A percentile compares a stretch with the other conserved stretches of the same genome.
phyloP scores from a whole-genome alignment of 2,329 filamentous ascomycete species.

The Hymenoscyphus albidus region DNA sequence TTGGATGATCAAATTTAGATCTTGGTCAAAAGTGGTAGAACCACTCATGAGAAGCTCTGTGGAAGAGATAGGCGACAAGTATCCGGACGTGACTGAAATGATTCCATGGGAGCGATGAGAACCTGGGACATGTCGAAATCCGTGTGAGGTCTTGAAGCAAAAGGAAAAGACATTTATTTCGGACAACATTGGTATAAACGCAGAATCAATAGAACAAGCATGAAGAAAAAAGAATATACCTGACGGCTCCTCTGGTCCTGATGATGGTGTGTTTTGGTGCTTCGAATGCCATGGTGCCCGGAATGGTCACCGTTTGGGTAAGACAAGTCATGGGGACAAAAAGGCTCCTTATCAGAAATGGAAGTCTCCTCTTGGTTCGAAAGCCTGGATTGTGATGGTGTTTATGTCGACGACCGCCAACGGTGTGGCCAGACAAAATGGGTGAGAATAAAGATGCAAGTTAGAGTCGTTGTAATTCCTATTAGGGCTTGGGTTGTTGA shows the following conservation, averaged over 20 bases:
- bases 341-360: slow-evolving; percentile 19
- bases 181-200: slow-evolving; percentile 27
- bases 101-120: slow-evolving; percentile 7
- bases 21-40: background rate
- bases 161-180: slow-evolving; percentile 30
- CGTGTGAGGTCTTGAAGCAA: slow-evolving; percentile 12
- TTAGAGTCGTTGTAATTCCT: slow-evolving; percentile 8
- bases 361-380: slow-evolving; percentile 15
- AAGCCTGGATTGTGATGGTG: slow-evolving; percentile 12
- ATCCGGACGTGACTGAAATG: slow-evolving; percentile 5
- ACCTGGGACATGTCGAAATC: slow-evolving; percentile 2
- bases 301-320: slow-evolving; percentile 29
- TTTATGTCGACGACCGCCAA: slow-evolving; percentile 22
- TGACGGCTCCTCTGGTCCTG: slow-evolving; percentile 33
- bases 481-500: slow-evolving; percentile 6
- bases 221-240: slow-evolving; percentile 33
- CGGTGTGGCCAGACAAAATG: slow-evolving; percentile 14
- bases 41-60: background rate
- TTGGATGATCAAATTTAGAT: background rate
- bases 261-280: slow-evolving; percentile 24
- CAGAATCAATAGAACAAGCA: slow-evolving; percentile 23
- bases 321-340: slow-evolving; percentile 33
- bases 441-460: slow-evolving; percentile 10
- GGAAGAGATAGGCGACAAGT: background rate
- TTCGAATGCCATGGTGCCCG: slow-evolving; percentile 34